A percentile compares a stretch with the other conserved stretches of the same genome.
Conservation (phyloP, 1,284 basidiomycete species). For the Moesziomyces parantarcticus region DNA sequence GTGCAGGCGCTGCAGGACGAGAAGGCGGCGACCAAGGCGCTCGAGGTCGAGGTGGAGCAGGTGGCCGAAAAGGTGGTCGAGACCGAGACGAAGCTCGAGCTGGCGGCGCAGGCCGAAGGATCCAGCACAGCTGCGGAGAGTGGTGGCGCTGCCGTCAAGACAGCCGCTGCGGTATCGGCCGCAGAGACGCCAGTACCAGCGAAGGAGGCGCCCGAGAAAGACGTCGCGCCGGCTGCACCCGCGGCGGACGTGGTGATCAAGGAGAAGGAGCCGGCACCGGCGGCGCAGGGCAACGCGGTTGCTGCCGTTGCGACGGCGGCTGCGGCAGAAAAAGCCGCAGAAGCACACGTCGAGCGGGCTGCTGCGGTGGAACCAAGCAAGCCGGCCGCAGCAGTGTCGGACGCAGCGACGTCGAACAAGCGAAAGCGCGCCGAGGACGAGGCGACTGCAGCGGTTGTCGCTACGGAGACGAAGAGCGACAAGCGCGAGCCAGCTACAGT, state of each 20-base stretch:
- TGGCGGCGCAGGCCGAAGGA: conserved; percentile 36
- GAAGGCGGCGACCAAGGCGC: conserved; percentile 12
- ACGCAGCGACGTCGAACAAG: conserved; percentile 18
- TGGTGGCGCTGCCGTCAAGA: background rate
- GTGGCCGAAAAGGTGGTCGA: conserved; percentile 36
- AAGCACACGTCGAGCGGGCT: background rate
- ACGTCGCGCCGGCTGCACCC: conserved; percentile 12
- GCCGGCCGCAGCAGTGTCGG: background rate
- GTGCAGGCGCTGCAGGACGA: conserved; percentile 37
- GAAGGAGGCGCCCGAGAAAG: conserved; percentile 3
- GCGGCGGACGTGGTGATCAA: conserved; percentile 40
- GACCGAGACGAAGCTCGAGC: conserved; percentile 36
- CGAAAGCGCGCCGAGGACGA: conserved; percentile 28
- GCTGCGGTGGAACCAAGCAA: background rate
- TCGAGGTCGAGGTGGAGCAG: conserved; percentile 20
- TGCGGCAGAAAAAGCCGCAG: background rate
- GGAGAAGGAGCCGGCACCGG: conserved; percentile 15
- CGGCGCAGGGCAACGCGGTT: background rate
- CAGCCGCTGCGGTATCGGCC: background rate
- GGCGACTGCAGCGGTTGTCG: background rate
- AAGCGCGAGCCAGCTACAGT: background rate
- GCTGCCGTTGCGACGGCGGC: background rate
- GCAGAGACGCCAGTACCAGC: background rate
- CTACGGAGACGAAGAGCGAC: background rate
- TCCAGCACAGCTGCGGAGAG: background rate